Evolutionary conservation across 2,329 filamentous ascomycete species (phyloP), one percentile per base, ranked within the genome.

Genomic region (Cyphellophora europaea): DNA sequence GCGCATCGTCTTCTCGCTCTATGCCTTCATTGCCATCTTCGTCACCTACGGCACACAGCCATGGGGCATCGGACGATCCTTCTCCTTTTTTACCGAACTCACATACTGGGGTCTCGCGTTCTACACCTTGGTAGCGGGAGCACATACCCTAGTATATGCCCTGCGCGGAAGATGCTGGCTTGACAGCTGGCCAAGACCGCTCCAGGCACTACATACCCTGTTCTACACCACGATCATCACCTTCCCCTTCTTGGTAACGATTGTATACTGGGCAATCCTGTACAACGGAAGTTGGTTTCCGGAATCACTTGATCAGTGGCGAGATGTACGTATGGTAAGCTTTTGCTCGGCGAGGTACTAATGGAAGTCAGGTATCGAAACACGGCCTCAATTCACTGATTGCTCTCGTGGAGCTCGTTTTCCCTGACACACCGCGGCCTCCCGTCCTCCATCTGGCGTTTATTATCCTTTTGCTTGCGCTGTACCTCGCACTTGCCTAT

Each of bases 21-120:
- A 89, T 62, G 71, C 74, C 43, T 82, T 91, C 58, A 61, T 68
- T 15, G 75, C 76, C 10, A 38, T 38, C 18, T 14, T 38, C 19
- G 32, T 30, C 18, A 32, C 21, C 23, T 35, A 23, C 16, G 19
- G 16, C 31, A 17, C 13, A 14, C 21, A 21, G 10, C 28, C 27
- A 11, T 14, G 27, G n/a, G 32, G 21, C n/a, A 38, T 35, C 32
- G 17, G 27, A 11, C 19, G 28, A n/a, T 35, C 27, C 1, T 91
- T 93, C 64, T 84, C 78, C 49, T 93, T 76, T 67, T 93, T 93
- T 65, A 93, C 86, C 17, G 67, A 78, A 51, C 65, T 91, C 39
- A 84, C 81, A 6, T 91, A 80, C 67, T 91, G 82, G 82, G 83
- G 83, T 2, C 61, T 89, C 21, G 77, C 73, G 15, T 89, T 88